phyloP scores from a whole-genome alignment of 768 basidiomycete genomes.

The Tremella yokohamensis region DNA sequence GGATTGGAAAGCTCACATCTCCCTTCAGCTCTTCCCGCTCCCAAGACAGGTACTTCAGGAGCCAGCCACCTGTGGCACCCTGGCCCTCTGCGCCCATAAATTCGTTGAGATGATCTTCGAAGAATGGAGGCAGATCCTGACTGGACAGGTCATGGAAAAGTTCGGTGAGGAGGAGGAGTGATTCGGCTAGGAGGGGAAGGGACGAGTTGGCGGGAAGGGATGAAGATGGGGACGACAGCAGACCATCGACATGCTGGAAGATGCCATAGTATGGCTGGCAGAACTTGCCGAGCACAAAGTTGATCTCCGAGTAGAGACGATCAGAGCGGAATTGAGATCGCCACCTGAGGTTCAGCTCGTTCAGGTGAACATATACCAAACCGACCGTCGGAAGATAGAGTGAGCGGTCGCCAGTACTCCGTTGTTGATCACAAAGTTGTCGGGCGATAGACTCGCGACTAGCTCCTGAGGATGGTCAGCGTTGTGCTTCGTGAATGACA shows the following conservation, averaged over 20 bases:
- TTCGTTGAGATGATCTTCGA: conserved; percentile 79
- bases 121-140: conserved; percentile 88
- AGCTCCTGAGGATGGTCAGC: conserved; percentile 64
- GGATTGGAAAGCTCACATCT: conserved; percentile 59
- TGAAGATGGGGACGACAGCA: conserved; percentile 49
- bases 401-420: conserved; percentile 91
- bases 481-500: background rate
- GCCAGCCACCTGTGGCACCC: conserved; percentile 60
- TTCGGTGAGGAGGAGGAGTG: conserved; percentile 72
- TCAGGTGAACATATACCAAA: background rate
- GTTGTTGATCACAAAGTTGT: conserved; percentile 79
- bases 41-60: conserved; percentile 78
- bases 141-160: conserved; percentile 91
- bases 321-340: conserved; percentile 84
- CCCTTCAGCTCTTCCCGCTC: conserved; percentile 65
- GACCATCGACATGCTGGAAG: conserved; percentile 59
- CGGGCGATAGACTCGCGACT: conserved; percentile 70
- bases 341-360: conserved; percentile 59
- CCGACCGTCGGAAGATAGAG: conserved; percentile 71
- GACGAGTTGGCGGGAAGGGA: conserved; percentile 50
- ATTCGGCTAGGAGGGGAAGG: conserved; percentile 59
- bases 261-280: conserved; percentile 77
- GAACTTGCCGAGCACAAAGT: conserved; percentile 79
- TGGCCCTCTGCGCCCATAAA: conserved; percentile 62
- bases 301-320: conserved; percentile 82